Base-by-base conservation (phyloP, 1,284 basidiomycete genomes). In the Cutaneotrichosporon sp. region DNA sequence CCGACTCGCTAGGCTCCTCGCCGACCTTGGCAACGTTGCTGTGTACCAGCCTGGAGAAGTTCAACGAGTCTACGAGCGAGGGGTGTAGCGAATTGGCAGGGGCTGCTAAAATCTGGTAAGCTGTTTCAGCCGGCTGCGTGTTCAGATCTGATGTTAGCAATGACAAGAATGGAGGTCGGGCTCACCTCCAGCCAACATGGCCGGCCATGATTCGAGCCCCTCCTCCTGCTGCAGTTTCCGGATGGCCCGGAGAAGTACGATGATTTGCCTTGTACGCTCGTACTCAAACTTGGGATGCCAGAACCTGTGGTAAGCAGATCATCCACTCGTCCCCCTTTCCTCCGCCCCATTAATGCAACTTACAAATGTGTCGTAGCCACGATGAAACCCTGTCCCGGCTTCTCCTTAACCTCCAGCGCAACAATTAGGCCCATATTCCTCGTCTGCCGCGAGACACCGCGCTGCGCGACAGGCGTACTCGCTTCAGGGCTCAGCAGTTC, bases 211-310 rank as follows among this genome's bases (percentile, higher is more conserved):
- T 4, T 70, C 65, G 53, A 77, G 77, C 2, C 67, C 66, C 38
- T 80, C 74, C 4, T 77, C 77, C 7, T 79, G 65, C 58, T 82
- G 80, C 65, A 88, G 90, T 35, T 72, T 75, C 31, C 76, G 58
- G 9, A 85, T 79, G 63, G 86, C 84, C 27, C 87, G 82, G 24
- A 87, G 66, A 1, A 97, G 72, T 33, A 80, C 64, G 1, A 77
- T 73, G 0, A 74, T 71, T 61, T 82, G 80, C 11, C 93, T 83
- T 24, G 84, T 80, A 44, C 93, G 81, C 75, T 98, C 94, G 70
- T 97, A 97, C 0, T 82, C 81, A 67, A 87, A 90, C 85, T 80
- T 83, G 7, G 92, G 91, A 72, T 96, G 91, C 93, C 93, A 97
- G 74, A 97, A 97, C 6, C 73, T 75, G 50, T 14, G 6, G 19